A percentile compares a stretch with the other conserved stretches of the same genome.
These are phyloP conservation scores for Scedosporium minutisporum DNA, from an alignment of 2,329 filamentous ascomycete genomes.

Conservation along the genomic window DNA sequence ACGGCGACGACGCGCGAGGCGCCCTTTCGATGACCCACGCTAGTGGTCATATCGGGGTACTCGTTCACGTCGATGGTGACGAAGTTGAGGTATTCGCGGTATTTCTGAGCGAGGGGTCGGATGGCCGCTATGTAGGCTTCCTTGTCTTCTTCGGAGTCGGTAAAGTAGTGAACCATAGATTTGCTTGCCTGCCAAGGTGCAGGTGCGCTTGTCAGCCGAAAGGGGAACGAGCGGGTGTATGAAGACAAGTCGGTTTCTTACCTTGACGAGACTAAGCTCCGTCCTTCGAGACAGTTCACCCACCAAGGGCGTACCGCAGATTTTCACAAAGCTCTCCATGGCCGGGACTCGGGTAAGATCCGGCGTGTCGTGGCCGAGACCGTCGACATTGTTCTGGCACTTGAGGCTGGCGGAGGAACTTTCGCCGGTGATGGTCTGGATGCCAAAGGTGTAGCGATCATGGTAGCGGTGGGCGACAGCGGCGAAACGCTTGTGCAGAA, in stretches of 20 bases:
- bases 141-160: constrained; percentile 17
- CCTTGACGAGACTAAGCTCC: constrained; percentile 31
- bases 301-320: constrained; percentile 29
- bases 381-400: constrained; percentile 33
- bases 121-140: constrained; percentile 25
- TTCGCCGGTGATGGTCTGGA: constrained; percentile 7
- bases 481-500: constrained; percentile 17
- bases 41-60: constrained; percentile 31
- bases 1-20: constrained; percentile 26
- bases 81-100: constrained; percentile 36
- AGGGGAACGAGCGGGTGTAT: not conserved
- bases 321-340: constrained; percentile 26
- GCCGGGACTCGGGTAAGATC: constrained; percentile 22
- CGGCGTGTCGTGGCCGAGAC: constrained; percentile 20
- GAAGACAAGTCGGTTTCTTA: constrained; percentile 11
- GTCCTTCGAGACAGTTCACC: constrained; percentile 34
- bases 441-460: constrained; percentile 33
- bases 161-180: constrained; percentile 26
- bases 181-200: constrained; percentile 21
- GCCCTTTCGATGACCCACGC: constrained; percentile 22
- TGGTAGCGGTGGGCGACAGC: constrained; percentile 23
- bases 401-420: constrained; percentile 15
- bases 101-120: constrained; percentile 31
- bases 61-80: constrained; percentile 35
- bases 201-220: not conserved